Conservation (phyloP, 75 land plant genomes). For the Picea sitchensis region DNA sequence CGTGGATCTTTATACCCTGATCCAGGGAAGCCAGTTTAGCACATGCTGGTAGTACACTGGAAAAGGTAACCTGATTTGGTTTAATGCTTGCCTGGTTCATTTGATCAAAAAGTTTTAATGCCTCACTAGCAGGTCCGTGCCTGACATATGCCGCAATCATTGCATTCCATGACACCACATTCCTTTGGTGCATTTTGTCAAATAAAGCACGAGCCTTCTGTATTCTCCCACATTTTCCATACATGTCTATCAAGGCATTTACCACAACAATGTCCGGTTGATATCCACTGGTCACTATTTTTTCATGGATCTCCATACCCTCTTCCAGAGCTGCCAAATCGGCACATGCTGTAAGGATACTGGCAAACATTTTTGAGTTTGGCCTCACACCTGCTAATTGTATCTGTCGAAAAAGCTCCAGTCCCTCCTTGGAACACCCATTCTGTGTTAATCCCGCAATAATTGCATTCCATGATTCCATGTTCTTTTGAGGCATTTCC, state of each 20-base stretch:
- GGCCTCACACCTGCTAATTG: too few relatives aligned
- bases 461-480: constrained; percentile 28
- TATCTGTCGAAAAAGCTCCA: too few relatives aligned
- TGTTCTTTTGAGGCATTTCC: constrained; percentile 6
- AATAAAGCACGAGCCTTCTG: neutral
- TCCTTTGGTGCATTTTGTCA: neutral
- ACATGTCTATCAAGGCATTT: constrained; percentile 42
- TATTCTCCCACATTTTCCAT: neutral
- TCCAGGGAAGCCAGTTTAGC: neutral
- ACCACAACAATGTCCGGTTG: constrained; percentile 36
- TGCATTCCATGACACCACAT: neutral
- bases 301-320: constrained; percentile 30
- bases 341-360: too few relatives aligned
- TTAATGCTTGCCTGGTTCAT: neutral
- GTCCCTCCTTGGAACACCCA: too few relatives aligned
- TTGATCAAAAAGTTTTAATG: neutral
- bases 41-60: neutral
- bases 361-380: too few relatives aligned
- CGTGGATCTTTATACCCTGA: neutral
- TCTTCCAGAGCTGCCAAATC: too few relatives aligned
- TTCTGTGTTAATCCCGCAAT: constrained; percentile 6
- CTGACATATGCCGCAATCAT: constrained; percentile 7
- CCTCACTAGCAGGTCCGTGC: neutral
- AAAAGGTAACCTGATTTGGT: neutral
- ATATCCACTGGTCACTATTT: constrained; percentile 32